Base-by-base conservation (phyloP, 306 rosid species). In the Casuarina equisetifolia region DNA sequence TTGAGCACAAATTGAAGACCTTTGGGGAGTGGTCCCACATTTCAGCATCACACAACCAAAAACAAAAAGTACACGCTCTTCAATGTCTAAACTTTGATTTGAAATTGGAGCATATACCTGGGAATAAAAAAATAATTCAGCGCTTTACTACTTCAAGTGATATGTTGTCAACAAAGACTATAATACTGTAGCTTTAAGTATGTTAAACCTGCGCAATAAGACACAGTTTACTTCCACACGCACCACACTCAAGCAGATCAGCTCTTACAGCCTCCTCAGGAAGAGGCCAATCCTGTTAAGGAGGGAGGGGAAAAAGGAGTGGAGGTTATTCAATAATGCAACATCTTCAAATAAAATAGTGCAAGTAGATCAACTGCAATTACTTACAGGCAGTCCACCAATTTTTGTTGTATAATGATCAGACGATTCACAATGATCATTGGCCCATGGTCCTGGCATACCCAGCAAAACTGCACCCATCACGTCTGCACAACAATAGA, bases 361-460 rank as follows among this genome's bases (percentile, higher is more conserved):
- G 19, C 17, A 39, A 40, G 20, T 68, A 73, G 19, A 25, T 6
- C 19, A 40, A 25, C 4, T 50, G 53, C 16, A 77, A 12, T 43
- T 63, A 73, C 93, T 81, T 80, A 94, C 98, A 79, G 98, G 97
- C 68, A 94, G 49, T 68, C 98, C 98, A 69, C 98, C 97, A 25
- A 89, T 77, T 90, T 94, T 94, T 11, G 90, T 79, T 5, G 97
- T 90, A 70, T 76, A 89, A 64, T 90, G 87, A 92, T 90, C 97
- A 51, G 97, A 70, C 1, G 82, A 62, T 63, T 94, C 98, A 4
- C 77, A 59, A 67, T 55, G 40, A 79, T 90, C 81, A 35, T 83
- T 39, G 0, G 97, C 97, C 97, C 97, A 94, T 25, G 88, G 85
- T 2, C 98, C 98, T 3, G 97, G 97, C 86, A 94, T 67, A 39